phyloP scores from a whole-genome alignment of 2,329 filamentous ascomycete genomes.

The Fusarium stilboides region DNA sequence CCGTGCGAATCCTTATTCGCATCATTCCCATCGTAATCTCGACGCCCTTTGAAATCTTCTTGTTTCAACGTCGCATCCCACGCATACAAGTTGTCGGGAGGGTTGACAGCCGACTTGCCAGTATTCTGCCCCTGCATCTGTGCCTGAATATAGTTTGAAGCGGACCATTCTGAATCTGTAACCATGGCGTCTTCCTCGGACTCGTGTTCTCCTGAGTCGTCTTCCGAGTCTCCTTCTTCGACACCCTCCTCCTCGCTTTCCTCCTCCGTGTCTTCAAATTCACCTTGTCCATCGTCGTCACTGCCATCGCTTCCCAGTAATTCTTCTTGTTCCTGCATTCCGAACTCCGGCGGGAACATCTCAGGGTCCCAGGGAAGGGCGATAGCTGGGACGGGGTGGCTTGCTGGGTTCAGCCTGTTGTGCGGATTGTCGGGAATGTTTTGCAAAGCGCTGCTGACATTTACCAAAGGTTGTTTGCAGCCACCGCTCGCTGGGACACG shows the following conservation, averaged over 20 bases:
- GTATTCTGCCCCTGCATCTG: constrained; percentile 1
- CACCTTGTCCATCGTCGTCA: constrained; percentile 32
- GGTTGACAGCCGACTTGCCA: not conserved
- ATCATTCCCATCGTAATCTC: not conserved
- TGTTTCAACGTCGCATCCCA: constrained; percentile 29
- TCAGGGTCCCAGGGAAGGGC: constrained; percentile 33
- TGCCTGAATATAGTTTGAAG: constrained; percentile 10
- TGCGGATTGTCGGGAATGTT: constrained; percentile 54
- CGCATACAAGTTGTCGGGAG: constrained; percentile 30
- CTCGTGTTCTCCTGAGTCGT: constrained; percentile 36
- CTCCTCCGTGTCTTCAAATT: constrained; percentile 39
- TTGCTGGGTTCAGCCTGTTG: constrained; percentile 11
- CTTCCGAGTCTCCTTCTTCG: constrained; percentile 29
- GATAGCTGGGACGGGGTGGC: constrained; percentile 8
- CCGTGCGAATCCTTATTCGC: not conserved
- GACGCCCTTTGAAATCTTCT: constrained; percentile 9
- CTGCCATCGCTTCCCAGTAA: constrained; percentile 35
- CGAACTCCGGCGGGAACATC: constrained; percentile 25
- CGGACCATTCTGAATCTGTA: constrained; percentile 25
- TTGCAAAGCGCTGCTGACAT: constrained; percentile 47
- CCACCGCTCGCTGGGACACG: constrained; percentile 31
- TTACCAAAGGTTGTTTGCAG: constrained; percentile 45
- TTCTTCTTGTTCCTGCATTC: constrained; percentile 22
- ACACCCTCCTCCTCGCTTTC: constrained; percentile 42
- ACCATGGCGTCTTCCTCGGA: constrained; percentile 20